phyloP scores from a whole-genome alignment of 2,329 filamentous ascomycete genomes.

The Fusarium zealandicum region DNA sequence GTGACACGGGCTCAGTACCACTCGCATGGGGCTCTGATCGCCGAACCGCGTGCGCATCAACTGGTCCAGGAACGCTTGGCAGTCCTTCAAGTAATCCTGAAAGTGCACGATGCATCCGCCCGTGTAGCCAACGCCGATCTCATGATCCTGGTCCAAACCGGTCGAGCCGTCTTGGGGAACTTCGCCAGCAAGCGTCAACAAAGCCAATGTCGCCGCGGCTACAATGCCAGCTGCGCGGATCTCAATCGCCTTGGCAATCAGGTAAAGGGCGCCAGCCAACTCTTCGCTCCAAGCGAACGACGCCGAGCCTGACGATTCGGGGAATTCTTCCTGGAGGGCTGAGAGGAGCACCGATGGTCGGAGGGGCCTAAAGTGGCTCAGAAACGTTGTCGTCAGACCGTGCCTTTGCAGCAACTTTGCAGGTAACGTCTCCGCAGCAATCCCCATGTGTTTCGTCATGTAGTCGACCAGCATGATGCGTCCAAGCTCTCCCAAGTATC shows the following conservation, averaged over 20 bases:
- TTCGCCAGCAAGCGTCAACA: constrained; percentile 74
- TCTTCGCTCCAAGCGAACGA: constrained; percentile 69
- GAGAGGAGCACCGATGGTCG: constrained; percentile 52
- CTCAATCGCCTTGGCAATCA: constrained; percentile 74
- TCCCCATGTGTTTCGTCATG: constrained; percentile 53
- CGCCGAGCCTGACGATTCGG: constrained; percentile 52
- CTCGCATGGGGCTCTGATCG: constrained; percentile 47
- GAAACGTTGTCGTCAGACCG: constrained; percentile 73
- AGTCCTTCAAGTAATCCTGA: constrained; percentile 74
- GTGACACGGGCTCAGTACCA: constrained; percentile 63
- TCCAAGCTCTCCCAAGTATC: constrained; percentile 79
- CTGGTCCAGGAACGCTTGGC: constrained; percentile 71
- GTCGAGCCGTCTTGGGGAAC: constrained; percentile 52
- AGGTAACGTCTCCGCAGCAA: constrained; percentile 59
- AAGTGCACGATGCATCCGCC: constrained; percentile 83
- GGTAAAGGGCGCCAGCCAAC: constrained; percentile 65
- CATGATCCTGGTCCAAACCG: constrained; percentile 45
- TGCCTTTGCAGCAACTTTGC: constrained; percentile 63
- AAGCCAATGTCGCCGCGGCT: constrained; percentile 74
- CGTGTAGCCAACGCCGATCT: constrained; percentile 79
- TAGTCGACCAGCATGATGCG: constrained; percentile 75
- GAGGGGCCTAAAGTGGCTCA: constrained; percentile 72
- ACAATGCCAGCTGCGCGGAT: constrained; percentile 76
- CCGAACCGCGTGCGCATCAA: constrained; percentile 50
- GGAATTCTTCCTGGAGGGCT: constrained; percentile 61